These are phyloP conservation scores for Chaetomiaceae sp. DNA, from an alignment of 2,329 filamentous ascomycete genomes.

Conservation along the genomic window DNA sequence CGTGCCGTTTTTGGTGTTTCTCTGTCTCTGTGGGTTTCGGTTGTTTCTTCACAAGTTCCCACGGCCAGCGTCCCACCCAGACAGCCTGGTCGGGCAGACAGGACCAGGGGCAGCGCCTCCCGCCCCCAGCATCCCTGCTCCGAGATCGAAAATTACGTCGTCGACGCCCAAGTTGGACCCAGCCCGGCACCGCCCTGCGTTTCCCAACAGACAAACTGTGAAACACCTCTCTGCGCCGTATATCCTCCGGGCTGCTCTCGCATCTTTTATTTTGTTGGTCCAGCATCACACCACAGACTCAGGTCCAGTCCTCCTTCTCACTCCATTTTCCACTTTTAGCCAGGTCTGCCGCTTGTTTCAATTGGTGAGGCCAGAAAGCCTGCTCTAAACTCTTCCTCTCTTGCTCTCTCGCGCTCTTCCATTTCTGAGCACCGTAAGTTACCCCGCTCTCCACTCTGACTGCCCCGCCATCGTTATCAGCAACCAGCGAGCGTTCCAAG, in stretches of 20 bases:
- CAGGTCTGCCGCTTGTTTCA: too few species aligned
- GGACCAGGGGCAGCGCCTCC: conserved; percentile 1
- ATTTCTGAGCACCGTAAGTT: background rate
- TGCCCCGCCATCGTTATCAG: conserved; percentile 14
- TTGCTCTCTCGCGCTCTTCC: too few species aligned
- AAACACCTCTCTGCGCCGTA: background rate
- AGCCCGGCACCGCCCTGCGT: background rate
- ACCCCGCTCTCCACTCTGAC: conserved; percentile 10
- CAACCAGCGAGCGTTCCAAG: background rate
- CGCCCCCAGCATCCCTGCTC: conserved; percentile 2
- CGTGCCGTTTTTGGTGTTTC: background rate
- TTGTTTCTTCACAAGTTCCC: too few species aligned
- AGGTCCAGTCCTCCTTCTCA: too few species aligned
- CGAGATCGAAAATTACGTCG: conserved; percentile 9
- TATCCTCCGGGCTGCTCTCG: background rate
- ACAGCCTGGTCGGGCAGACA: background rate
- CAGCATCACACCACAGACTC: too few species aligned
- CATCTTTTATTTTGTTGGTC: background rate
- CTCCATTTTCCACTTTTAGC: background rate
- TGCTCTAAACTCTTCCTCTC: too few species aligned
- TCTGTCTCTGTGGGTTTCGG: too few species aligned
- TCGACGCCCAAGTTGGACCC: background rate
- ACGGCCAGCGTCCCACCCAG: too few species aligned
- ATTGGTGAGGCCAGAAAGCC: too few species aligned
- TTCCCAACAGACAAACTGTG: background rate